Conservation (phyloP, 2,329 filamentous ascomycete species). For the Trichoderma sp. region DNA sequence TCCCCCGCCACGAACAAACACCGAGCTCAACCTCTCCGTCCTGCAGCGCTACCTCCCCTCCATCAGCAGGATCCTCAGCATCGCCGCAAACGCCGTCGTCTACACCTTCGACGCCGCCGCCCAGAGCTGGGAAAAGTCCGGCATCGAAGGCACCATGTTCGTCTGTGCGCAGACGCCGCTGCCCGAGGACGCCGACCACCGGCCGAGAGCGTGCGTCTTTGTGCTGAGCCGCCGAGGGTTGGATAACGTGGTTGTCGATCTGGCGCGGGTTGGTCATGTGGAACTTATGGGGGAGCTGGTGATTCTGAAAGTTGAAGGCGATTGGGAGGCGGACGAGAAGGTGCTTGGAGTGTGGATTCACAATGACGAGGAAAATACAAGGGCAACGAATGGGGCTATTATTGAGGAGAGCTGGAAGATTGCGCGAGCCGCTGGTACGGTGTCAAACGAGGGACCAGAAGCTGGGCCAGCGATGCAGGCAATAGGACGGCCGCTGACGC, state of each 20-base stretch:
- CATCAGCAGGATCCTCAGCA: constrained; percentile 70
- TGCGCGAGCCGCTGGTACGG: constrained; percentile 32
- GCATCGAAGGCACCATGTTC: constrained; percentile 85
- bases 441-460: constrained; percentile 33
- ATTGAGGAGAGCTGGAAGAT: constrained; percentile 46
- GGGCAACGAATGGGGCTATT: constrained; percentile 40
- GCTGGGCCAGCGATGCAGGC: constrained; percentile 45
- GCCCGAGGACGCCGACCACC: constrained; percentile 34
- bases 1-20: constrained; percentile 66
- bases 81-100: constrained; percentile 81
- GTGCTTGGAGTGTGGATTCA: constrained; percentile 57
- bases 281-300: constrained; percentile 60
- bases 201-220: constrained; percentile 58
- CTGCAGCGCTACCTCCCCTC: constrained; percentile 77
- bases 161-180: constrained; percentile 65
- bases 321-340: constrained; percentile 37
- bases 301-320: constrained; percentile 44
- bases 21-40: constrained; percentile 83
- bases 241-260: constrained; percentile 66
- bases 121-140: constrained; percentile 77
- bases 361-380: constrained; percentile 46
- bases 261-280: constrained; percentile 60
- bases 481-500: constrained; percentile 43
- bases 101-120: constrained; percentile 71
- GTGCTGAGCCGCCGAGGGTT: constrained; percentile 70